Evolutionary conservation across 257 asterid genomes (phyloP), one percentile per base, ranked within the genome.

Genomic region (Mitragyna speciosa): DNA sequence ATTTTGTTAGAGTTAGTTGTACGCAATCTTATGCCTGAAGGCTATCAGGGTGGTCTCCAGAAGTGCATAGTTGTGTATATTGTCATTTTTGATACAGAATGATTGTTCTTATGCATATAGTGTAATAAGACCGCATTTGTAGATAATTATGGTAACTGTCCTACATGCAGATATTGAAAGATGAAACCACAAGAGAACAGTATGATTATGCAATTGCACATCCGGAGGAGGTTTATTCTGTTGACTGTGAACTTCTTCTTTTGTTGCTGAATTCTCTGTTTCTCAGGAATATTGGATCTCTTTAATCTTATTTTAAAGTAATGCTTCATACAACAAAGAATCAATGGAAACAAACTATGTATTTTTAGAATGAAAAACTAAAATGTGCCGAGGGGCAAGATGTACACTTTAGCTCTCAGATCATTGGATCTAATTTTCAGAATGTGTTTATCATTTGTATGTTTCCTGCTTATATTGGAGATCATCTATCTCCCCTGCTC

Each of bases 141-240:
- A 12, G 47, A 28, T 47, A 30, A 8, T 82, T 81, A 67, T 17
- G 58, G 65, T 75, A 75, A 58, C 86, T 80, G 22, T 86, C 61
- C 51, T 51, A 26, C 41, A 33, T 84, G 82, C 88, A 94, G 98
- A 96, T 96, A 84, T 85, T 96, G 89, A 96, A 94, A 91, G 97
- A 92, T 84, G 97, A 92, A 84, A 91, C 95, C 76, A 94, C 98
- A 24, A 92, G 97, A 88, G 99, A 89, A 87, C 97, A 96, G 78
- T 96, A 94, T 85, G 97, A 94, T 84, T 96, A 96, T 82, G 98
- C 98, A 80, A 90, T 94, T 88, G 98, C 93, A 76, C 97, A 92
- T 85, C 98, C 98, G 16, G 98, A 96, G 83, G 98, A 96, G 97
- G 98, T 96, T 82, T 64, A 91, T 82, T 79, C 51, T 47, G 36